Evolutionary conservation across 2,329 filamentous ascomycete genomes (phyloP).

Genomic region (Aspergillus sojae): DNA sequence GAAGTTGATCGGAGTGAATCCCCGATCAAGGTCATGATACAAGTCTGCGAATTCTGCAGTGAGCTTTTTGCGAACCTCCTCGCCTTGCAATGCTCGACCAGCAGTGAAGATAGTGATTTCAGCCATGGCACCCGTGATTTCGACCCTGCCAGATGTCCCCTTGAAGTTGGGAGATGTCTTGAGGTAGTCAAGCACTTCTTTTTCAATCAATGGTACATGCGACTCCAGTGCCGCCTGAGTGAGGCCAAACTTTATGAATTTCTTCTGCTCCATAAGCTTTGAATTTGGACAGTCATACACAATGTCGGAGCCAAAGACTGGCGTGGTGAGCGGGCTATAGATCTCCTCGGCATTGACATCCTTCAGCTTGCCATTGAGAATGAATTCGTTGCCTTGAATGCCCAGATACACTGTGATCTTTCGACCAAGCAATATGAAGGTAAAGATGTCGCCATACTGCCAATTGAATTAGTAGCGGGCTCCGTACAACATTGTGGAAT

Average conservation of each 20-base stretch:
- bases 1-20: conserved; percentile 81
- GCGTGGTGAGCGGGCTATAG: conserved; percentile 73
- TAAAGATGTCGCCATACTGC: conserved; percentile 87
- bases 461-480: conserved; percentile 24
- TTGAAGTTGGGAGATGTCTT: conserved; percentile 59
- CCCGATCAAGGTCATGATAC: conserved; percentile 79
- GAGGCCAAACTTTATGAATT: conserved; percentile 69
- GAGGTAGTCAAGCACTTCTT: conserved; percentile 59
- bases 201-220: conserved; percentile 83
- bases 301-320: conserved; percentile 79
- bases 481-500: background rate
- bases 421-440: conserved; percentile 83
- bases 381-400: conserved; percentile 84
- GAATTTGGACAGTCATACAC: conserved; percentile 90
- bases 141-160: conserved; percentile 61
- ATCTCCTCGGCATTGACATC: conserved; percentile 91
- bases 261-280: conserved; percentile 96
- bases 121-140: conserved; percentile 69
- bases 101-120: conserved; percentile 84
- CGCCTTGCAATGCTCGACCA: conserved; percentile 72
- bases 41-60: conserved; percentile 72
- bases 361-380: conserved; percentile 87
- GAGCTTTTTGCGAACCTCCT: conserved; percentile 73
- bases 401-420: conserved; percentile 87
- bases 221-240: conserved; percentile 62